Conservation (phyloP, 495 filamentous ascomycete genomes). For the Parmelia sp. region DNA sequence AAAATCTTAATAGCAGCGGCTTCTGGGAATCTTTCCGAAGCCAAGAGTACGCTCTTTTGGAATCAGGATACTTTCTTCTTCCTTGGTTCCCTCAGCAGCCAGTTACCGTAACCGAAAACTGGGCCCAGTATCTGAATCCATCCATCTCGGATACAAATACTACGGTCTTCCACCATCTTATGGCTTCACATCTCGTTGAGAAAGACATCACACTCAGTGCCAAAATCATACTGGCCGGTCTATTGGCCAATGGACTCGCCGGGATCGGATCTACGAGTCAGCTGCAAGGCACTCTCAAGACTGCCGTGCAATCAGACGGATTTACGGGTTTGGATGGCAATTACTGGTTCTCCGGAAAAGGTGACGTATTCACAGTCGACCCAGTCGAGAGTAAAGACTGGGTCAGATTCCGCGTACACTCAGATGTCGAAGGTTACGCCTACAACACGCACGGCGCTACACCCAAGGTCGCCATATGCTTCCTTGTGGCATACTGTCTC, state of each 20-base stretch:
- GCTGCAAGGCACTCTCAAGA: background rate
- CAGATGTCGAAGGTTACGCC: background rate
- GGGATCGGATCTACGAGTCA: background rate
- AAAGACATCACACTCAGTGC: background rate
- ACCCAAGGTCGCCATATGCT: background rate
- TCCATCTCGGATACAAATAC: slow-evolving; percentile 12
- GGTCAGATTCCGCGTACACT: background rate
- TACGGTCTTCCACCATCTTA: slow-evolving; percentile 17
- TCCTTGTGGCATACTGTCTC: background rate
- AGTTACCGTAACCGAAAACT: slow-evolving; percentile 13
- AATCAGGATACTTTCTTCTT: background rate
- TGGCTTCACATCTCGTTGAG: background rate
- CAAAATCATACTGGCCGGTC: background rate
- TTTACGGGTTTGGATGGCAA: background rate
- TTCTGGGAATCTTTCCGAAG: too few species aligned
- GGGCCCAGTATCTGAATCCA: slow-evolving; percentile 22
- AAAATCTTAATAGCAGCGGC: too few species aligned
- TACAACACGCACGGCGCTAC: background rate
- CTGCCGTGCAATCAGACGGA: background rate
- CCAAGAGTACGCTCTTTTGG: background rate
- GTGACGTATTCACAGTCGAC: background rate
- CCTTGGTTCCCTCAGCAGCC: slow-evolving; percentile 10
- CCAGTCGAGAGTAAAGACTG: background rate
- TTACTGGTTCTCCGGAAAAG: background rate
- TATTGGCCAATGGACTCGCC: background rate